Percentiles rank a stretch among this genome's conserved stretches.
Conservation (phyloP, 2,329 filamentous ascomycete species). For the Alternaria panax region DNA sequence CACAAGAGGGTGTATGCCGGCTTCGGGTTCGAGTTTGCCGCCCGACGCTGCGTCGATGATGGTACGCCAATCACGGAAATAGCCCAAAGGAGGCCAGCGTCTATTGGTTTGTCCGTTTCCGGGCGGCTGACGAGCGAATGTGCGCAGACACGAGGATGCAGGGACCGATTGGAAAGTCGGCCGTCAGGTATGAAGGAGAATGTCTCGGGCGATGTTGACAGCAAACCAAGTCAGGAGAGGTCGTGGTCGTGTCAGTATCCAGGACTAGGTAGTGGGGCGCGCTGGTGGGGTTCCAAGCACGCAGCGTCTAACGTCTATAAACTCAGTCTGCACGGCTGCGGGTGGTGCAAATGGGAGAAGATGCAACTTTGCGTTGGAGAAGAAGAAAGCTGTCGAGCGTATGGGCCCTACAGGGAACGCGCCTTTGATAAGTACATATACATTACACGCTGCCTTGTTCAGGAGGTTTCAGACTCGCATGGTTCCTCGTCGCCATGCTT, state of each 20-base stretch:
- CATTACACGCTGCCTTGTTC: constrained; percentile 21
- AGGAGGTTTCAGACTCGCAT: constrained; percentile 32
- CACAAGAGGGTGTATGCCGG: constrained; percentile 20
- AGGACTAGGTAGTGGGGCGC: constrained; percentile 33
- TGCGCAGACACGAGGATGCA: constrained; percentile 21
- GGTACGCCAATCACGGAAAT: constrained; percentile 48
- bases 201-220: constrained; percentile 29
- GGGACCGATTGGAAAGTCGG: constrained; percentile 31
- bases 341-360: not conserved
- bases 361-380: not conserved
- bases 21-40: constrained; percentile 46
- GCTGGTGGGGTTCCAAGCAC: constrained; percentile 29
- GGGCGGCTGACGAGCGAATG: constrained; percentile 27
- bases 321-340: constrained; percentile 28
- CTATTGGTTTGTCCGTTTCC: constrained; percentile 49
- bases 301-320: constrained; percentile 22
- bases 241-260: constrained; percentile 27
- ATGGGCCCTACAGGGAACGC: not conserved
- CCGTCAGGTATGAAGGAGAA: constrained; percentile 16
- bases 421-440: constrained; percentile 6
- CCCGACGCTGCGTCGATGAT: constrained; percentile 44
- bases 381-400: constrained; percentile 2
- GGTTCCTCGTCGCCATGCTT: constrained; percentile 27
- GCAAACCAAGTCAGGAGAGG: constrained; percentile 30
- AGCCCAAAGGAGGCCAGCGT: constrained; percentile 47